These are phyloP conservation scores for Pseudogymnoascus sp. DNA, from an alignment of 2,329 filamentous ascomycete species.

Conservation along the genomic window DNA sequence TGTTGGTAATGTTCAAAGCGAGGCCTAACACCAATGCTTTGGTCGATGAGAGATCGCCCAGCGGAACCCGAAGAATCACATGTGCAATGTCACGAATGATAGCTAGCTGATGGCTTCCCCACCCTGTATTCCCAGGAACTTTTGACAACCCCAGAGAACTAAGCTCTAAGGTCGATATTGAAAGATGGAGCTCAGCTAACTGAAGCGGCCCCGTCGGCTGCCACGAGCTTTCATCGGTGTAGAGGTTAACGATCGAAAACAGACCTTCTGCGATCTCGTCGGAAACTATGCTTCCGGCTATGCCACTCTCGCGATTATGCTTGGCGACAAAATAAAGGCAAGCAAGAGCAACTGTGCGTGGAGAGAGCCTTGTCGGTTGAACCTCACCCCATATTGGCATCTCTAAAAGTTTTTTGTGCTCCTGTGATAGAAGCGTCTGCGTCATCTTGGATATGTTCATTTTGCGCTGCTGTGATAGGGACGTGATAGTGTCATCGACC, in stretches of 20 bases:
- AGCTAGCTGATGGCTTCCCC: neutral
- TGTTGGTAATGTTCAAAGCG: conserved; percentile 80
- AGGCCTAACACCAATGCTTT: conserved; percentile 48
- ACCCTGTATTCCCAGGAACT: neutral
- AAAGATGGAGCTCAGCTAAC: conserved; percentile 33
- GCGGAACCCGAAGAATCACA: neutral
- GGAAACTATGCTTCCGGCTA: conserved; percentile 43
- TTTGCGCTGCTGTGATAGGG: conserved; percentile 56
- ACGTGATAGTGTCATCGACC: conserved; percentile 47
- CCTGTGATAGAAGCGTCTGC: conserved; percentile 46
- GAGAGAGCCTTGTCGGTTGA: conserved; percentile 46
- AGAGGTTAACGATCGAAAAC: conserved; percentile 36
- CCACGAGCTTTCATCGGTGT: conserved; percentile 22
- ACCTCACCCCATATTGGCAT: conserved; percentile 54
- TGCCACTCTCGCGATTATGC: conserved; percentile 42
- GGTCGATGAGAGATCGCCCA: neutral
- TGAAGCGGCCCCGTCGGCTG: conserved; percentile 18
- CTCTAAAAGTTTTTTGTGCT: conserved; percentile 47
- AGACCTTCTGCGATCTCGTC: conserved; percentile 41
- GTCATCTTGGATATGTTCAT: conserved; percentile 62
- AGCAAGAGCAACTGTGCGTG: conserved; percentile 57
- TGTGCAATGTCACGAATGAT: neutral
- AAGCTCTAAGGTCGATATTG: conserved; percentile 48
- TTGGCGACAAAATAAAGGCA: conserved; percentile 52
- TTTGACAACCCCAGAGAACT: conserved; percentile 28